phyloP scores from a whole-genome alignment of 2,329 filamentous ascomycete genomes.

The Apiospora malaysiana region DNA sequence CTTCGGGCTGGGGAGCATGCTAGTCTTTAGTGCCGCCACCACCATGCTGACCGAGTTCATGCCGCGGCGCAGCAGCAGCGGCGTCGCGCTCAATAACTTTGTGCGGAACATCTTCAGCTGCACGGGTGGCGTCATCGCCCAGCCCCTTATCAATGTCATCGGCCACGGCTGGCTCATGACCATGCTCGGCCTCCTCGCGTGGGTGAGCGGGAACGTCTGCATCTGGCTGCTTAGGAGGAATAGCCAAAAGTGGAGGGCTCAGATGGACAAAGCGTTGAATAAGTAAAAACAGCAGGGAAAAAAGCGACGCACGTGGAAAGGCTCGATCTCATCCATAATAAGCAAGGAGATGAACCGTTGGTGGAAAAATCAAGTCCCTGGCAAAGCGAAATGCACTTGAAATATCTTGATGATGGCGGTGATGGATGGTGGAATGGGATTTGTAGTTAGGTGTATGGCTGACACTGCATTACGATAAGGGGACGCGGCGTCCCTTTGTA shows the following conservation, averaged over 20 bases:
- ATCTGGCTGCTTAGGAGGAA: constrained; percentile 67
- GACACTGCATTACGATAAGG: not conserved
- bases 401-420: not conserved
- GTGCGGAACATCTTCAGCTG: constrained; percentile 79
- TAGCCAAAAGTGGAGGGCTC: constrained; percentile 66
- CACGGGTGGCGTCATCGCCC: constrained; percentile 70
- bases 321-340: too few species aligned
- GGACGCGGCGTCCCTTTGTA: not conserved
- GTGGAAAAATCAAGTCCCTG: too few species aligned
- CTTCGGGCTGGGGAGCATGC: constrained; percentile 80
- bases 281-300: not conserved
- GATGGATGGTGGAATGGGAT: not conserved
- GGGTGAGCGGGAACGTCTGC: constrained; percentile 61
- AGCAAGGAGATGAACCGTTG: too few species aligned
- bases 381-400: too few species aligned
- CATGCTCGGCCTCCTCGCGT: constrained; percentile 55
- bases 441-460: not conserved
- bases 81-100: constrained; percentile 84
- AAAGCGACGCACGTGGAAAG: not conserved
- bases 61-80: constrained; percentile 71
- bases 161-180: constrained; percentile 82
- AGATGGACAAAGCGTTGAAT: constrained; percentile 56
- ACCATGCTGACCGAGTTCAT: constrained; percentile 90
- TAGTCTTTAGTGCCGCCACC: constrained; percentile 75
- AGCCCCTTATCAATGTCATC: constrained; percentile 73